These are phyloP conservation scores for Penicillium longicatenatum DNA, from an alignment of 495 filamentous ascomycete genomes.

Conservation along the genomic window DNA sequence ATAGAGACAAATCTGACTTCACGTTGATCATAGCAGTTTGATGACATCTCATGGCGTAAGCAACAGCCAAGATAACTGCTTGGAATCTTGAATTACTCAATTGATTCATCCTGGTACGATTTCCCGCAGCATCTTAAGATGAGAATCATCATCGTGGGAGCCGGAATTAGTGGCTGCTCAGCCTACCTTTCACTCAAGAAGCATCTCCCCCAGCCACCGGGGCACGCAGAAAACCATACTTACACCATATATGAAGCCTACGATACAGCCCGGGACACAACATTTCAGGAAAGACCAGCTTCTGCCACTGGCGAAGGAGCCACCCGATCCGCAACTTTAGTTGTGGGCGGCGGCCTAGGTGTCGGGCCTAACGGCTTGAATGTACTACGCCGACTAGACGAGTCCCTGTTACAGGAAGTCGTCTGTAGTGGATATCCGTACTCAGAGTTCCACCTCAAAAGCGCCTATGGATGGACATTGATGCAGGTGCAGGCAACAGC, in stretches of 20 bases:
- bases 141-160: conserved; percentile 58
- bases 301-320: conserved; percentile 3
- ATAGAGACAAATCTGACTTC: background rate
- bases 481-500: conserved; percentile 16
- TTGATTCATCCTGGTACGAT: background rate
- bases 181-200: conserved; percentile 53
- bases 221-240: conserved; percentile 23
- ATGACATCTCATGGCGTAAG: background rate
- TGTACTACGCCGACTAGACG: conserved; percentile 44
- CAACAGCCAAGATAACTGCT: background rate
- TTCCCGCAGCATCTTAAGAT: conserved; percentile 25
- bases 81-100: background rate
- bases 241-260: conserved; percentile 45
- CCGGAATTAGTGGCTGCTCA: conserved; percentile 51
- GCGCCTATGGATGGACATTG: conserved; percentile 19
- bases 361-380: conserved; percentile 53
- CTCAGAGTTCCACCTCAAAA: conserved; percentile 36
- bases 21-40: conserved; percentile 3
- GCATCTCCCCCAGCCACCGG: conserved; percentile 38
- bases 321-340: conserved; percentile 33
- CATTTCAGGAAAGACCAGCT: conserved; percentile 19
- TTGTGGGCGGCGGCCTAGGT: conserved; percentile 53
- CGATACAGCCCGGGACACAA: conserved; percentile 27
- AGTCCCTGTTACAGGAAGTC: conserved; percentile 36
- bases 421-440: conserved; percentile 36